Evolutionary conservation across 2,329 filamentous ascomycete genomes (phyloP).

Genomic region (Talaromyces marneffei): DNA sequence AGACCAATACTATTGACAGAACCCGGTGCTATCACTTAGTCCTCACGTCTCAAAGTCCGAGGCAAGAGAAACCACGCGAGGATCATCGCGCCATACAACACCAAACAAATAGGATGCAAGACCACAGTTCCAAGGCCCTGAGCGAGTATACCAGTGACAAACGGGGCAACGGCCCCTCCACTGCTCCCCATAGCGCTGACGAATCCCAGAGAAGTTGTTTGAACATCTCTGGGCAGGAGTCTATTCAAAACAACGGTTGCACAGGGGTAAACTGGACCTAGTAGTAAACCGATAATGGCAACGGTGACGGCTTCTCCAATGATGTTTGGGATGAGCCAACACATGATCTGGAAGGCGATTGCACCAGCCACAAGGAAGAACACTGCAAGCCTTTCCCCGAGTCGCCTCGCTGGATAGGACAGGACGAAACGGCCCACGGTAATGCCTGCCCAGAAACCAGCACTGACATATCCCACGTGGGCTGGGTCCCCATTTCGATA

Average conservation of each 20-base stretch:
- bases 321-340: slow-evolving; percentile 74
- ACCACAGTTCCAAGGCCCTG: slow-evolving; percentile 45
- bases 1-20: background rate
- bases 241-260: slow-evolving; percentile 37
- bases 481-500: slow-evolving; percentile 64
- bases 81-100: slow-evolving; percentile 50
- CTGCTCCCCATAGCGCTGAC: slow-evolving; percentile 38
- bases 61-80: slow-evolving; percentile 49
- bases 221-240: slow-evolving; percentile 32
- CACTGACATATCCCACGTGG: slow-evolving; percentile 72
- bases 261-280: slow-evolving; percentile 77
- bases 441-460: slow-evolving; percentile 65
- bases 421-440: slow-evolving; percentile 70
- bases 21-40: slow-evolving; percentile 29
- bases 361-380: slow-evolving; percentile 57
- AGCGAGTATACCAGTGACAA: slow-evolving; percentile 45
- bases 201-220: slow-evolving; percentile 36
- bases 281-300: slow-evolving; percentile 63
- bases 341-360: slow-evolving; percentile 64
- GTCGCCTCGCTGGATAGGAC: slow-evolving; percentile 56
- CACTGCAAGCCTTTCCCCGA: slow-evolving; percentile 68
- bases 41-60: slow-evolving; percentile 44
- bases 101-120: slow-evolving; percentile 52
- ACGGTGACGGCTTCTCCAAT: slow-evolving; percentile 63
- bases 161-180: slow-evolving; percentile 40